Base-by-base conservation (phyloP, 2,329 filamentous ascomycete species). In the Ambrosiella xylebori region DNA sequence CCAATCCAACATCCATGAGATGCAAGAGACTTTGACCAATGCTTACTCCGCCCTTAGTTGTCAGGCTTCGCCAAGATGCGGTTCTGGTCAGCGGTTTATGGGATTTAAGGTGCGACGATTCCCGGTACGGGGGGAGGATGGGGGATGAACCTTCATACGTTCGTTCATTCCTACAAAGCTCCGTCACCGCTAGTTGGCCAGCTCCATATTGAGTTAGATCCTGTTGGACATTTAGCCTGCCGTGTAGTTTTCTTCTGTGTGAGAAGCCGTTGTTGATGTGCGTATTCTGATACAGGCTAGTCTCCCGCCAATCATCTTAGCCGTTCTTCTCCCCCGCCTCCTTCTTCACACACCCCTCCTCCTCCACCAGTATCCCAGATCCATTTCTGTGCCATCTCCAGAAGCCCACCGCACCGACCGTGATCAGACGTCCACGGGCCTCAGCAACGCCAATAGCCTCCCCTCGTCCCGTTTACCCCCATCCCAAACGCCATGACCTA, bases 391-490 rank as follows among this genome's bases (percentile, higher is more conserved):
- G 27, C n/a, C 44, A 47, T 47, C 9, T 8, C 44, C 19, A 47
- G 11, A 47, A 41, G n/a, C 39, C 39, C 47, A 35, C 47, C 37
- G 47, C 47, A 27, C 47, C 47, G 6, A n/a, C 27, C 19, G 19
- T 8, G 47, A 35, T 51, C 47, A 51, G 47, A 51, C 47, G 47
- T 51, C 47, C 47, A 51, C 47, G 47, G 47, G 47, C 47, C 47
- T 9, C 47, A 9, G 27, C 47, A 47, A 13, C 19, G 11, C 11
- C 47, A 19, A 51, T 36, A 13, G 7, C 47, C 17, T 13, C 27
- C 47, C 27, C 12, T 19, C 44, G n/a, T 13, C 19, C 9, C 44
- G 44, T 17, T 15, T n/a, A 51, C 19, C 47, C 47, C 47, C 15
- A 19, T 51, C 47, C 27, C 47, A 51, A 51, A 19, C 47, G 27